Base-by-base conservation (phyloP, 805 yeast genomes). In the Nakazawaea holstii region DNA sequence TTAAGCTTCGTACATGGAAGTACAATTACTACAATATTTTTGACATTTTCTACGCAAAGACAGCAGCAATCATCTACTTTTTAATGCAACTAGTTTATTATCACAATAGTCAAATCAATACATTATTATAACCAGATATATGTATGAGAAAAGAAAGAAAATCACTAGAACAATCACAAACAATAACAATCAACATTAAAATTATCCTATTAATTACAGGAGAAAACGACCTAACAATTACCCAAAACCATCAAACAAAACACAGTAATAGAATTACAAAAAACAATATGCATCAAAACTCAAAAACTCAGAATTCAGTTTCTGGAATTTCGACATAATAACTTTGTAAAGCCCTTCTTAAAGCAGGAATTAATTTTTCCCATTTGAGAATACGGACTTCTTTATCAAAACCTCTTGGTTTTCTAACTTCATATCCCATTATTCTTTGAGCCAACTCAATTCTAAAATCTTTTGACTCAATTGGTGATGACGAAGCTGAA, bases 341-440 rank as follows among this genome's bases (percentile, higher is more conserved):
- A 58, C 84, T 77, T 61, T 79, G 84, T 49, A 82, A 63, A 7
- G 86, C 87, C 58, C 87, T 72, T 58, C 67, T 72, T 49, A 82
- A 67, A 27, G 87, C 86, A 2, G 83, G 79, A 5, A 70, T 72
- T 46, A 82, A 65, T 51, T 73, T 77, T 43, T 73, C 77, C 87
- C 87, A 81, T 48, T 73, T 69, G 52, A 81, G 60, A 39, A 82
- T 80, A 40, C 86, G 63, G 33, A 82, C 84, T 54, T 80, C 85
- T 61, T 81, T 82, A 57, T 81, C 86, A 61, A 81, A 80, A 1
- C 85, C 85, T 55, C 87, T 68, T 27, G 87, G 87, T 54, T 79
- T 80, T 55, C 85, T 70, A 29, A 69, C 64, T 49, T 76, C 80
- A 58, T 82, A 82, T 15, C 75, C 74, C 84, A 81, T 80, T 24